Base-by-base conservation (phyloP, 306 rosid species). In the Dalbergia cultrata region DNA sequence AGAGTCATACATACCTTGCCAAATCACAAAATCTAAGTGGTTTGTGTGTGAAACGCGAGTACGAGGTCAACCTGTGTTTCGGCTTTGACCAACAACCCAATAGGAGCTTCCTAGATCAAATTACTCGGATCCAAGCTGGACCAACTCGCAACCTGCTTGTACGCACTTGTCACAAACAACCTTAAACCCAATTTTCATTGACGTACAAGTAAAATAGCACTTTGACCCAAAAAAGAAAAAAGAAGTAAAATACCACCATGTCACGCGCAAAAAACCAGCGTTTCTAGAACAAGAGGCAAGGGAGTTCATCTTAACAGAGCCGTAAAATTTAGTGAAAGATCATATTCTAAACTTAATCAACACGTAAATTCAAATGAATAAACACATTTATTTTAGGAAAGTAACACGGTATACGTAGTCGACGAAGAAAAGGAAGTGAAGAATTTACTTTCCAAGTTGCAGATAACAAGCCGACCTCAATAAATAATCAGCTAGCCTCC, bases 31-130 rank as follows among this genome's bases (percentile, higher is more conserved):
- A 31, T 61, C 35, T 33, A 10, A 39, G 43, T 39, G 41, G 57
- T 26, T 58, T 58, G 56, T 74, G 57, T 39, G 16, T 39, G 16
- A 59, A 41, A 59, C 47, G 3, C 33, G 18, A 19, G 22, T 18
- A 17, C 22, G 26, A 33, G 39, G 58, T 63, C 45, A 35, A 64
- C 17, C 17, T 52, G 18, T 33, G 33, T n/a, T 45, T 52, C 5
- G 37, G 56, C 11, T 56, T 67, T 69, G 76, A 78, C 70, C 60
- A 64, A 64, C 14, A 60, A 61, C 39, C 18, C 6, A 72, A 74
- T 19, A 43, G 78, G 17, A 43, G 53, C 22, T 41, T 58, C 57
- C 7, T 31, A 43, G 22, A 52, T 33, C 81, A 37, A 61, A 44
- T 44, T 31, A 13, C 21, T 57, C 16, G 11, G 22, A 52, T 31